phyloP scores from a whole-genome alignment of 1,139 yeast species.

The Casaregolazyma suthepensis region DNA sequence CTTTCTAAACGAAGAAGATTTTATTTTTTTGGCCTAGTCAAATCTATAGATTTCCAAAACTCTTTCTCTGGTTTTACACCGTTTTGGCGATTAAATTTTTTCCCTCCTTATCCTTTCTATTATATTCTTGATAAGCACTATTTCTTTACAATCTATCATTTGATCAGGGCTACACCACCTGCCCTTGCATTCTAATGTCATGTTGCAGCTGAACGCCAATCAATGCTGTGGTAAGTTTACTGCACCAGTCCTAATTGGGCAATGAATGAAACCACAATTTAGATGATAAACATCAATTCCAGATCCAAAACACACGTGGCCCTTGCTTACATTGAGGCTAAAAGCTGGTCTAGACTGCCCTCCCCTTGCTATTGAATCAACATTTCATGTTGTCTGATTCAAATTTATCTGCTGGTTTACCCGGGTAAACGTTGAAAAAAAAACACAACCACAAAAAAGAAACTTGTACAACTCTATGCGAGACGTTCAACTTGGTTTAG shows the following conservation, averaged over 20 bases:
- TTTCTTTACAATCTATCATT: not conserved
- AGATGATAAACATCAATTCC: not conserved
- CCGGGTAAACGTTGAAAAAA: too few relatives aligned
- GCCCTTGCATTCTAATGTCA: not conserved
- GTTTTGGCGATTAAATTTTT: not conserved
- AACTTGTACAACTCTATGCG: not conserved
- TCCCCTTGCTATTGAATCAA: not conserved
- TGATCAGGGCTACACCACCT: not conserved
- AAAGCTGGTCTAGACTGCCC: not conserved
- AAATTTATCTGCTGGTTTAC: too few relatives aligned
- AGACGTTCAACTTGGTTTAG: not conserved
- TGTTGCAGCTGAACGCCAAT: not conserved
- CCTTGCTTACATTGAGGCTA: not conserved
- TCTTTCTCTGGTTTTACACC: too few relatives aligned
- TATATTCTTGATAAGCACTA: not conserved
- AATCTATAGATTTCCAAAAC: not conserved
- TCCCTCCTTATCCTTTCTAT: not conserved
- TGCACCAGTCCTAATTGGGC: not conserved
- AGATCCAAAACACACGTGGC: not conserved
- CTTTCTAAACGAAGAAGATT: not conserved
- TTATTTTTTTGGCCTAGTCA: too few relatives aligned
- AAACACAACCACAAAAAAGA: not conserved
- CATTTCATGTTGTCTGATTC: too few relatives aligned
- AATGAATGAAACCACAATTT: not conserved
- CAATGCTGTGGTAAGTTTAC: not conserved